Conservation (phyloP, 176 grass and related monocot genomes). For the Leersia perrieri region DNA sequence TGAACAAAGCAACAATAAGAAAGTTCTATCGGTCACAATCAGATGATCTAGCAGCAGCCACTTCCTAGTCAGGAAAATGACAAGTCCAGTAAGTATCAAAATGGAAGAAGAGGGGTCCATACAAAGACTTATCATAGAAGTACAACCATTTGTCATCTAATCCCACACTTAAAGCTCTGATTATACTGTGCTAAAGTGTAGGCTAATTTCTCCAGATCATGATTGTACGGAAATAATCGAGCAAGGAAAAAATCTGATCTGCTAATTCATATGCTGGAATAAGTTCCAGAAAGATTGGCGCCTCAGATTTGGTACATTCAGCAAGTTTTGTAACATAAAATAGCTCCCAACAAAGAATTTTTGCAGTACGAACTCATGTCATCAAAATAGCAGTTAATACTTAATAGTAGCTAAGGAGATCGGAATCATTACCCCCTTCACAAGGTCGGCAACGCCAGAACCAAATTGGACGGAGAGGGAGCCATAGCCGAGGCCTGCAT, state of each 20-base stretch:
- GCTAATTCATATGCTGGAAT: neutral
- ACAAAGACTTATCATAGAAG: neutral
- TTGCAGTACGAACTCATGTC: neutral
- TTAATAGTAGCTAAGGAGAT: neutral
- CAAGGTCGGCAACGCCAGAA: conserved; percentile 61
- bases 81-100: conserved; percentile 14
- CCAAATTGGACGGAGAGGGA: conserved; percentile 63
- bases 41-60: conserved; percentile 8
- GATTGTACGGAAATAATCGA: neutral
- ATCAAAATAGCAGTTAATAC: conserved; percentile 11
- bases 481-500: conserved; percentile 58
- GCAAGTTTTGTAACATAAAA: neutral
- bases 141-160: neutral
- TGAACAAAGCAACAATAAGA: conserved; percentile 14
- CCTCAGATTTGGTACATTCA: neutral
- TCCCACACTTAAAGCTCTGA: neutral
- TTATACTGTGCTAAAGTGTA: neutral
- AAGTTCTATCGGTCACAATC: conserved; percentile 29
- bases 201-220: neutral
- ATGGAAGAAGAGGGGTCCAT: neutral
- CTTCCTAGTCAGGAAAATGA: conserved; percentile 8
- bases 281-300: neutral
- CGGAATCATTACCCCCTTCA: conserved; percentile 67
- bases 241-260: neutral
- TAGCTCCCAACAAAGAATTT: neutral